Conservation (phyloP, 345 rosid species). For the Brassica napus region DNA sequence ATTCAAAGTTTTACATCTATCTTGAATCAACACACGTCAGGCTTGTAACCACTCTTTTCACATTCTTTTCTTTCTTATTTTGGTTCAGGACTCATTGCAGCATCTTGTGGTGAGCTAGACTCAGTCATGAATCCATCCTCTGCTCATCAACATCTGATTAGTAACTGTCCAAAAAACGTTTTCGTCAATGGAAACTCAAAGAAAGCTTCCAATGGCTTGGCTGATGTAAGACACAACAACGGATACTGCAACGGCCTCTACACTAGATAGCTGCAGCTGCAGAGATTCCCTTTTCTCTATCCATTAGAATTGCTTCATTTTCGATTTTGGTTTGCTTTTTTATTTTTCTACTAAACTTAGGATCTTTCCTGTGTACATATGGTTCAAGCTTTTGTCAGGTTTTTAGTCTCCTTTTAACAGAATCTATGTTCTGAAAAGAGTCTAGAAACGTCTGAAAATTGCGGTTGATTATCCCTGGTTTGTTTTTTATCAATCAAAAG, state of each 20-base stretch:
- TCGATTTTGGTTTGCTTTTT: conserved; percentile 17
- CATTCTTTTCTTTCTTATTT: not conserved
- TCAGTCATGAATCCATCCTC: conserved; percentile 37
- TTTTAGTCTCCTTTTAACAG: conserved; percentile 15
- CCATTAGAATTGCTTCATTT: conserved; percentile 14
- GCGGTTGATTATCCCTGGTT: conserved; percentile 24
- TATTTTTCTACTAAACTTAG: not conserved
- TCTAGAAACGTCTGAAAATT: conserved; percentile 21
- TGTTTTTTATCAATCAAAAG: conserved; percentile 22
- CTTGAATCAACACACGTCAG: not conserved
- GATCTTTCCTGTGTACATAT: conserved; percentile 25
- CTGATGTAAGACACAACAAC: conserved; percentile 52
- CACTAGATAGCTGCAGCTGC: conserved; percentile 41
- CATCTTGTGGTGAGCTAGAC: conserved; percentile 67
- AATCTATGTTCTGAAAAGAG: conserved; percentile 19
- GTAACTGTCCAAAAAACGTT: conserved; percentile 40
- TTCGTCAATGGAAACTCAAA: conserved; percentile 50
- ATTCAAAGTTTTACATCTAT: not conserved
- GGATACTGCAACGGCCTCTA: conserved; percentile 63
- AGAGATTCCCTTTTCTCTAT: not conserved
- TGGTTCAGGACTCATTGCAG: conserved; percentile 76
- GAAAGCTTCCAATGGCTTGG: conserved; percentile 48
- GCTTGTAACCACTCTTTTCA: not conserved
- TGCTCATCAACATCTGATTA: conserved; percentile 37
- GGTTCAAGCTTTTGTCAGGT: conserved; percentile 28